Conservation (phyloP, 2,329 filamentous ascomycete species). For the Aaosphaeria arxii region DNA sequence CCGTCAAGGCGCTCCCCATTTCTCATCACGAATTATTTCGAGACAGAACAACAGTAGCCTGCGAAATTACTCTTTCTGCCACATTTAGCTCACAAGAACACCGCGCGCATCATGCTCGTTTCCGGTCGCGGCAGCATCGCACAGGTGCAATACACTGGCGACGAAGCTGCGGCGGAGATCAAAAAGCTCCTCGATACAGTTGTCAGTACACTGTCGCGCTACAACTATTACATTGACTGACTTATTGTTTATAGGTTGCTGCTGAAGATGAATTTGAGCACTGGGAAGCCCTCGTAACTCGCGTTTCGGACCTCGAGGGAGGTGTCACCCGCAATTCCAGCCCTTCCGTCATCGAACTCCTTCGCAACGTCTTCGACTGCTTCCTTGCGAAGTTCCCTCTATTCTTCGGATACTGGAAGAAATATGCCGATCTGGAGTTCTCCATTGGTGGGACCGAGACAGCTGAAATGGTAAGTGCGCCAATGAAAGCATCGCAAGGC, state of each 20-base stretch:
- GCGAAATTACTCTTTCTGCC: no score
- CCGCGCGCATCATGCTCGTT: not conserved
- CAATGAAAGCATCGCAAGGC: not conserved
- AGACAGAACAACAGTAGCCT: no score
- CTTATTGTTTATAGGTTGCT: conserved; percentile 45
- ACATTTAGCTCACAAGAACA: not conserved
- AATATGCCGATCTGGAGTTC: conserved; percentile 97
- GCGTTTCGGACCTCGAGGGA: conserved; percentile 81
- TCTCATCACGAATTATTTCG: no score
- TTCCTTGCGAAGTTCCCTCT: conserved; percentile 94
- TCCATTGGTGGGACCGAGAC: conserved; percentile 95
- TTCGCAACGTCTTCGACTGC: conserved; percentile 84
- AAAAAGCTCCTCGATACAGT: conserved; percentile 75
- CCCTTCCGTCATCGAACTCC: conserved; percentile 83
- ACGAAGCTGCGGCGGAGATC: conserved; percentile 55
- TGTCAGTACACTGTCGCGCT: conserved; percentile 52
- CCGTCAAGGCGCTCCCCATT: no score
- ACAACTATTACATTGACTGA: conserved; percentile 3
- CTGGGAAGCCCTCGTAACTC: conserved; percentile 89
- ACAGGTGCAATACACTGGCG: conserved; percentile 29
- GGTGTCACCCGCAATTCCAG: conserved; percentile 96
- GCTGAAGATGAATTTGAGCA: conserved; percentile 89
- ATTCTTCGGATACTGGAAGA: conserved; percentile 99
- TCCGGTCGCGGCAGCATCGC: conserved; percentile 27
- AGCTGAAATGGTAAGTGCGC: conserved; percentile 75